Percentiles rank a stretch among this genome's conserved stretches.
Evolutionary conservation across 257 asterid species (phyloP).

Genomic region (Petrea volubilis): DNA sequence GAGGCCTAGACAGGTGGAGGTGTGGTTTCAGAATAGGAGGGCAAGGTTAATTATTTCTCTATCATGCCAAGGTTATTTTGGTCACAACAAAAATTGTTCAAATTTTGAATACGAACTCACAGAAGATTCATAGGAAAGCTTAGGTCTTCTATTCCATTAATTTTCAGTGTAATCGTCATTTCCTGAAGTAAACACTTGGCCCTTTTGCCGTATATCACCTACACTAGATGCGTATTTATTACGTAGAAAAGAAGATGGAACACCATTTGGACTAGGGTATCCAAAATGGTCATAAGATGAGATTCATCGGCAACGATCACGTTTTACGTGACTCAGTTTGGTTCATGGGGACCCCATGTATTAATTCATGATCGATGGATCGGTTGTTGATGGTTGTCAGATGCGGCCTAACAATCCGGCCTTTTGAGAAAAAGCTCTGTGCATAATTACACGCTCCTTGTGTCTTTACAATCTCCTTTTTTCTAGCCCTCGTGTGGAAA

Average conservation of each 20-base stretch:
- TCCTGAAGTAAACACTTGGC: too few species aligned
- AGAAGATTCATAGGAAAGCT: background rate
- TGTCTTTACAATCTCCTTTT: background rate
- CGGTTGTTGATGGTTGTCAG: background rate
- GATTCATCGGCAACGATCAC: background rate
- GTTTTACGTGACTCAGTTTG: background rate
- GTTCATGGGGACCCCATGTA: background rate
- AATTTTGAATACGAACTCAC: background rate
- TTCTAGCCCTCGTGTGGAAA: background rate
- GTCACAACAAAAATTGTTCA: conserved; percentile 4
- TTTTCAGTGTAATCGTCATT: too few species aligned
- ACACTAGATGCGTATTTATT: too few species aligned
- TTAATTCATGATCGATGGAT: background rate
- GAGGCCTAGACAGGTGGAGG: conserved; percentile 95
- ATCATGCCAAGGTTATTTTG: conserved; percentile 29
- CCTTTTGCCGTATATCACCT: too few species aligned
- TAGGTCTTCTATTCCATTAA: background rate
- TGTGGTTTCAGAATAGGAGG: conserved; percentile 98
- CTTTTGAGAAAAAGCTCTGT: background rate
- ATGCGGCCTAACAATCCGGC: background rate
- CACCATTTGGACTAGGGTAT: too few species aligned
- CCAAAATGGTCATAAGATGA: too few species aligned
- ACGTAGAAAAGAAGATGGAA: too few species aligned
- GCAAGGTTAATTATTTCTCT: conserved; percentile 69
- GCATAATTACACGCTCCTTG: background rate